These are phyloP conservation scores for Chlorella variabilis DNA, from an alignment of 163 green algal genomes.

Conservation along the genomic window DNA sequence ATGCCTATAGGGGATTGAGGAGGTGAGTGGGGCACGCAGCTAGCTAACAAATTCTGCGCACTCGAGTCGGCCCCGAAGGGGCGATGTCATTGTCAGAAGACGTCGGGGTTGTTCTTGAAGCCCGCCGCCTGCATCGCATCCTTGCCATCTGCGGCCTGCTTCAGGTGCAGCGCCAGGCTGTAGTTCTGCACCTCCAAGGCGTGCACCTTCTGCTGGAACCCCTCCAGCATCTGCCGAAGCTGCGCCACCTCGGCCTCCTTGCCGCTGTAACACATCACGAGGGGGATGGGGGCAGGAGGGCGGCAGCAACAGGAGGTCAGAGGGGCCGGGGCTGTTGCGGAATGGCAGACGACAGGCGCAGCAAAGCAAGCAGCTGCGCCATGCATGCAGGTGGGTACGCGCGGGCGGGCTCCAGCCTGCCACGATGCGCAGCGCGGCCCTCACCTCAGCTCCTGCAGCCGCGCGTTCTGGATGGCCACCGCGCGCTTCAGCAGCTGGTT, in stretches of 20 bases:
- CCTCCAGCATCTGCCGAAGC: constrained; percentile 65
- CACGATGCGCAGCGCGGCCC: too few species aligned
- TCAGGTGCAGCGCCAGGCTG: constrained; percentile 84
- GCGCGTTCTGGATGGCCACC: constrained; percentile 82
- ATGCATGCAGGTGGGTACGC: too few species aligned
- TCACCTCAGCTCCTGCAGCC: constrained; percentile 56
- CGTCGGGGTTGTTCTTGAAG: constrained; percentile 30
- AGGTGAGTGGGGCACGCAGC: too few species aligned
- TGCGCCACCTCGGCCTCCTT: constrained; percentile 68
- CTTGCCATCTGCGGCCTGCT: constrained; percentile 61
- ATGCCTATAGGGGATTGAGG: too few species aligned
- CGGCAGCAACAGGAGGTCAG: too few species aligned
- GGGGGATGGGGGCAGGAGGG: too few species aligned
- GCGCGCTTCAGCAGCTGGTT: constrained; percentile 88
- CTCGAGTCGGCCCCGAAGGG: too few species aligned
- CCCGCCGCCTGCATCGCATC: background rate
- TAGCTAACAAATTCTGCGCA: background rate
- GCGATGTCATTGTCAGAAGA: too few species aligned
- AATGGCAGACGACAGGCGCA: too few species aligned
- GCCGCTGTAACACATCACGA: constrained; percentile 46
- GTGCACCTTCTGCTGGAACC: constrained; percentile 76
- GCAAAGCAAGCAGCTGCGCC: too few species aligned
- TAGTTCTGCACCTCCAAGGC: constrained; percentile 86
- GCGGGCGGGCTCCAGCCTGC: too few species aligned
- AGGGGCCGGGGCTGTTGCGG: too few species aligned